Evolutionary conservation across 202 grass and related monocot genomes (phyloP), one percentile per base, ranked within the genome.

Genomic region (Zoysia matrella): DNA sequence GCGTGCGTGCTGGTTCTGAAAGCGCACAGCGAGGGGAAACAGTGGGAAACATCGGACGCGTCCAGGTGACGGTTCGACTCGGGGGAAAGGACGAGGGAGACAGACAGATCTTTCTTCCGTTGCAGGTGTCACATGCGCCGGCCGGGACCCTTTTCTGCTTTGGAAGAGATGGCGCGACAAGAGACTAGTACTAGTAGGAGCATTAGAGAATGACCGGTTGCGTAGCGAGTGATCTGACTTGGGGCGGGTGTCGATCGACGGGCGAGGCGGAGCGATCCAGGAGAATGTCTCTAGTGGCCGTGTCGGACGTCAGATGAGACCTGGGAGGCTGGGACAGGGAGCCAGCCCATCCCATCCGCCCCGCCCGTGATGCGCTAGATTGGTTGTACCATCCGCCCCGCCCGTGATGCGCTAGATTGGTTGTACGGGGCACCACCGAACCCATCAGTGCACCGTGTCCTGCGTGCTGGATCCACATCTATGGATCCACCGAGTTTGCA

Each of bases 31-130:
- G 53, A 15, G 14, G 63, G 69, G n/a, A 48, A 80, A 81, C 40
- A 81, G 71, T 80, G 3, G 47, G 60, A 84, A 84, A 75, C 81
- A 70, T 88, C 52, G 86, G 46, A 87, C 49, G 67, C 22, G 56
- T 65, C n/a, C 76, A n/a, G 55, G 11, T 15, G 69, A 16, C 64
- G 30, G 30, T 1, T 36, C 30, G 30, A 36, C 30, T 36, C 0
- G 0, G 11, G 14, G 41, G 14, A 49, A 70, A 72, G 39, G 65
- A 79, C 45, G 46, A 2, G 46, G 69, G 1, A 16, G 76, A 8
- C 65, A 74, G 72, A 61, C n/a, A 74, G 70, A 81, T 80, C 76
- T 88, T 80, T 84, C 82, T 22, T 69, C 82, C 63, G 41, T 69
- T 68, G 82, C 65, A 76, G 86, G 60, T 73, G 67, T 66, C 82